Conservation (phyloP, 805 yeast genomes). For the Candida pseudofarinosa region DNA sequence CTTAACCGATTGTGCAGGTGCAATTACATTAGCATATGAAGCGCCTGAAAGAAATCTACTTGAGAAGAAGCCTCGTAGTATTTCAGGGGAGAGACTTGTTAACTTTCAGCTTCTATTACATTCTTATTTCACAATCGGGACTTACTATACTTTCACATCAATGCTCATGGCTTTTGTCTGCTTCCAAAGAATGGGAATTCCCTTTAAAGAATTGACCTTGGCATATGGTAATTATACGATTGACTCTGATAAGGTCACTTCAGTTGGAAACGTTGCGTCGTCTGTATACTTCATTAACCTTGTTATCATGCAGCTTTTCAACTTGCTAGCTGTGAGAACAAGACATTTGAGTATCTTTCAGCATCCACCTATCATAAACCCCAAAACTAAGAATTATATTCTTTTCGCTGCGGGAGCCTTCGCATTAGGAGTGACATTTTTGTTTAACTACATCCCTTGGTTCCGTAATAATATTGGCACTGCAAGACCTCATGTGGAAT, state of each 20-base stretch:
- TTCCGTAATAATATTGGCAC: conserved; percentile 33
- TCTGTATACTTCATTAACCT: conserved; percentile 45
- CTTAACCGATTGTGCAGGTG: conserved; percentile 44
- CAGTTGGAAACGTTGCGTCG: conserved; percentile 29
- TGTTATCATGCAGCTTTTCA: conserved; percentile 46
- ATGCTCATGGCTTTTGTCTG: conserved; percentile 37
- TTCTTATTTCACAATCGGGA: conserved; percentile 41
- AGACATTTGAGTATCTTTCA: conserved; percentile 40
- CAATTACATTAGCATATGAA: conserved; percentile 44
- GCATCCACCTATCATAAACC: conserved; percentile 27
- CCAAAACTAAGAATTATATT: conserved; percentile 19
- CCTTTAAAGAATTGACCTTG: conserved; percentile 30
- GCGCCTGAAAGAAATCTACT: conserved; percentile 40
- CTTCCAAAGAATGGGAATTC: conserved; percentile 30
- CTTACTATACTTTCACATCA: conserved; percentile 37
- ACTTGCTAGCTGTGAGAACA: conserved; percentile 40
- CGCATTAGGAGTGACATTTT: conserved; percentile 35
- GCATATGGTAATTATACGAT: conserved; percentile 31
- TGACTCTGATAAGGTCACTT: conserved; percentile 16
- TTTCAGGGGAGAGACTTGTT: conserved; percentile 38
- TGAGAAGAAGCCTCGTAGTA: conserved; percentile 38
- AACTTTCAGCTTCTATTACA: conserved; percentile 37
- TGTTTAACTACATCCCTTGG: conserved; percentile 41
- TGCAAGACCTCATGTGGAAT: conserved; percentile 39
- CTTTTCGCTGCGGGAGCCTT: conserved; percentile 31